Evolutionary conservation across 176 grass and related monocot species (phyloP).

Genomic region (Zoysia pacifica): DNA sequence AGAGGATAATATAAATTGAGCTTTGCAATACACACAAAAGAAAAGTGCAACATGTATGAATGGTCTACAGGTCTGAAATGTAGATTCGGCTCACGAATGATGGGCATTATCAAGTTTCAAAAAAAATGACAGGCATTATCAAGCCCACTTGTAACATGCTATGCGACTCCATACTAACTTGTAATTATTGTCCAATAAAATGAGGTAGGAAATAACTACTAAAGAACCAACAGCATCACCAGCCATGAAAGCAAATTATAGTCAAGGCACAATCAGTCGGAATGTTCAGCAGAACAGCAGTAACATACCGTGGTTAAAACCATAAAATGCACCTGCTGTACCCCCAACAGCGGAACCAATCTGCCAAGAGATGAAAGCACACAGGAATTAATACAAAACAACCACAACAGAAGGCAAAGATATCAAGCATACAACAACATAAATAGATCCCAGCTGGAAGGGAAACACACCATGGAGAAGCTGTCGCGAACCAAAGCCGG

Average conservation of each 20-base stretch:
- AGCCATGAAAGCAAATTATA: neutral
- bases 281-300: neutral
- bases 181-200: neutral
- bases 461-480: constrained; percentile 75
- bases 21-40: neutral
- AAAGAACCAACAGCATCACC: neutral
- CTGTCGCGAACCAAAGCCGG: constrained; percentile 72
- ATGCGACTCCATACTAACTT: neutral
- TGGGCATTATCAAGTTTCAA: neutral
- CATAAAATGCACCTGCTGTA: constrained; percentile 84
- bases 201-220: neutral
- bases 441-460: neutral
- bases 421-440: neutral
- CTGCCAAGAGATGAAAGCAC: constrained; percentile 30
- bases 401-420: neutral
- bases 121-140: neutral
- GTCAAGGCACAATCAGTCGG: neutral
- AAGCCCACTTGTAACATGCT: constrained; percentile 5
- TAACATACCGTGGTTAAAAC: constrained; percentile 82
- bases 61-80: neutral
- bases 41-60: neutral
- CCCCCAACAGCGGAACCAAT: constrained; percentile 92
- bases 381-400: neutral
- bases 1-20: neutral
- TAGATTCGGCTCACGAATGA: neutral